A percentile compares a stretch with the other conserved stretches of the same genome.
These are phyloP conservation scores for Chrysoporthe deuterocubensis DNA, from an alignment of 2,329 filamentous ascomycete species.

Conservation along the genomic window DNA sequence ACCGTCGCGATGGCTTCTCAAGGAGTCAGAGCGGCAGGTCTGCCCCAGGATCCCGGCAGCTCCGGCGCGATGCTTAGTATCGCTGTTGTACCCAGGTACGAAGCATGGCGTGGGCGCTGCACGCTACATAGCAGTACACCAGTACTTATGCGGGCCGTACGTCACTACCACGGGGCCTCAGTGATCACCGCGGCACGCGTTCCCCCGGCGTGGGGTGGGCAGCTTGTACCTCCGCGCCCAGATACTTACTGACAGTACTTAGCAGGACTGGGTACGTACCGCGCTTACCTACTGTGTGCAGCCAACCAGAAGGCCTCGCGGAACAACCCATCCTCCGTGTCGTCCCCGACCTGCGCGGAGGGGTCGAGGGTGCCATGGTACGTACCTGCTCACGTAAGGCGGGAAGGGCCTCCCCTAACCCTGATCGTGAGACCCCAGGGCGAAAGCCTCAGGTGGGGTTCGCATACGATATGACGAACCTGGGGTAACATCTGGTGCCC, in stretches of 20 bases:
- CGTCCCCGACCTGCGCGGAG: neutral
- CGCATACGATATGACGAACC: slow-evolving; percentile 4
- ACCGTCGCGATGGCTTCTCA: neutral
- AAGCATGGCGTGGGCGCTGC: no score
- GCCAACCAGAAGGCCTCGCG: neutral
- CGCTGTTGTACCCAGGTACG: no score
- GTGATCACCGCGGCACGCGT: no score
- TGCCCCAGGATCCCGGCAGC: neutral
- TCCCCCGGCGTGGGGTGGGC: no score
- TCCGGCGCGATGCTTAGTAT: neutral
- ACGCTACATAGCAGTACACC: no score
- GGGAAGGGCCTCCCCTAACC: no score
- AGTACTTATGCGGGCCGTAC: neutral
- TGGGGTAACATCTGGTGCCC: neutral
- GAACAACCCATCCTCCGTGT: neutral
- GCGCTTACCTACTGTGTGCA: neutral
- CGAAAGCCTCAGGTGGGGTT: slow-evolving; percentile 2
- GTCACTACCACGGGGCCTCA: neutral
- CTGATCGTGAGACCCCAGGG: neutral
- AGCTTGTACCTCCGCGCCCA: no score
- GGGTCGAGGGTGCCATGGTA: neutral
- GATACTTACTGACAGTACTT: no score
- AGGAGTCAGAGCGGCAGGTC: neutral
- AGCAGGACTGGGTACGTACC: no score
- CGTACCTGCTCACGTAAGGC: neutral